Percentiles rank a stretch among this genome's conserved stretches.
These are phyloP conservation scores for Barnettozyma botsteinii DNA, from an alignment of 805 yeast genomes.

Conservation along the genomic window DNA sequence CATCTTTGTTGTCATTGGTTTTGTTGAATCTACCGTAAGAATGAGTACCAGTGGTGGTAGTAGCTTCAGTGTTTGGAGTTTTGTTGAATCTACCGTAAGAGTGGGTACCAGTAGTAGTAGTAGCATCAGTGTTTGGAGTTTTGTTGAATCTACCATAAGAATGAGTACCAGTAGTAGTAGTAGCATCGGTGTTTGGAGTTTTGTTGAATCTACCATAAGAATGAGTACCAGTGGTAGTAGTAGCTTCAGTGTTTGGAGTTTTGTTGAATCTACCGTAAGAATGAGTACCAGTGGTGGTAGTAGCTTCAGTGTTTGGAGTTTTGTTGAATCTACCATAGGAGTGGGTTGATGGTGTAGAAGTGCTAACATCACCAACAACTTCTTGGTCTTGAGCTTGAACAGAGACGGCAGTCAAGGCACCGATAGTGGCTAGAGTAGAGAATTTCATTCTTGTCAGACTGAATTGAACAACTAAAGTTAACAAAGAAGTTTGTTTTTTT, in stretches of 20 bases:
- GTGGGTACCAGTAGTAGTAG: conserved; percentile 44
- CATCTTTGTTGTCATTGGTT: conserved; percentile 29
- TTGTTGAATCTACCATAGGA: conserved; percentile 50
- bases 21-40: conserved; percentile 44
- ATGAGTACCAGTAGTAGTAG: conserved; percentile 46
- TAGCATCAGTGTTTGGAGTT: conserved; percentile 30
- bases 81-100: conserved; percentile 49
- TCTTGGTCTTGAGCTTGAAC: conserved; percentile 22
- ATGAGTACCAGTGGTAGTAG: conserved; percentile 43
- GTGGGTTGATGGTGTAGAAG: conserved; percentile 46
- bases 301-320: conserved; percentile 38
- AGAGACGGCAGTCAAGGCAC: conserved; percentile 19
- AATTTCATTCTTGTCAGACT: conserved; percentile 14
- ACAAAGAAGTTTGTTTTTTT: not conserved
- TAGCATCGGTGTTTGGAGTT: conserved; percentile 28
- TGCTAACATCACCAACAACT: conserved; percentile 20
- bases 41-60: conserved; percentile 40
- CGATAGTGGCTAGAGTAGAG: conserved; percentile 17
- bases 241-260: conserved; percentile 31
- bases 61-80: conserved; percentile 30
- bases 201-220: conserved; percentile 48
- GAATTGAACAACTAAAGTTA: conserved; percentile 3
- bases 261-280: conserved; percentile 46
- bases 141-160: conserved; percentile 51
- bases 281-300: conserved; percentile 44